phyloP scores from a whole-genome alignment of 1,284 basidiomycete species.

The Hemileia vastatrix region DNA sequence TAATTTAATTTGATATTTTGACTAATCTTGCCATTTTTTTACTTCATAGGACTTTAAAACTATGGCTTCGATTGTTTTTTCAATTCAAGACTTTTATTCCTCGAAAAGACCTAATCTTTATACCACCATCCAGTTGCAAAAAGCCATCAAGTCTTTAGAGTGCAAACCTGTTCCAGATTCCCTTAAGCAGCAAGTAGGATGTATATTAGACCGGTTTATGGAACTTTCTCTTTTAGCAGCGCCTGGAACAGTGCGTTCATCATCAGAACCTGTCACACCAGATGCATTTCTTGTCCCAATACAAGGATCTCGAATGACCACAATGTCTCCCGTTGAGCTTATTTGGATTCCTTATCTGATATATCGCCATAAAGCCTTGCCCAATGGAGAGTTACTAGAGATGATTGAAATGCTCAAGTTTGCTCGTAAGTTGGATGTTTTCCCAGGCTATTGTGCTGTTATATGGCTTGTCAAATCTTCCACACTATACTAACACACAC shows the following conservation, averaged over 20 bases:
- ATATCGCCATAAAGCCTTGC: constrained; percentile 2
- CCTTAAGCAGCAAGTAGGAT: constrained; percentile 2
- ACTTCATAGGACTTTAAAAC: constrained; percentile 16
- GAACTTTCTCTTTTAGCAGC: constrained; percentile 15
- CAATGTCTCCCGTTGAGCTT: constrained; percentile 20
- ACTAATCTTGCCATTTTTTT: background rate
- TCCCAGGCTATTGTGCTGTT: background rate
- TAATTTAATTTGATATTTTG: background rate
- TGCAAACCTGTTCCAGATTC: background rate
- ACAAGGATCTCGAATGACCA: constrained; percentile 6
- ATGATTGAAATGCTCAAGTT: constrained; percentile 18
- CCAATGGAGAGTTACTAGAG: constrained; percentile 10
- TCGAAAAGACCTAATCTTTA: background rate
- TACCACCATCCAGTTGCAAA: background rate
- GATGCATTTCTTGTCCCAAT: constrained; percentile 12
- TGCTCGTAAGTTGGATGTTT: constrained; percentile 3
- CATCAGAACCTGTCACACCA: constrained; percentile 5
- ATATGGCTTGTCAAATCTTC: background rate
- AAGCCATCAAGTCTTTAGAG: background rate
- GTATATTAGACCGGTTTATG: constrained; percentile 14
- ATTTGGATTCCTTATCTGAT: constrained; percentile 22
- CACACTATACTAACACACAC: background rate
- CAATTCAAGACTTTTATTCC: background rate
- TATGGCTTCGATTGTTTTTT: constrained; percentile 16
- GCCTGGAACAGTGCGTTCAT: constrained; percentile 12